Base-by-base conservation (phyloP, 345 rosid genomes). In the Syzygium oleosum region DNA sequence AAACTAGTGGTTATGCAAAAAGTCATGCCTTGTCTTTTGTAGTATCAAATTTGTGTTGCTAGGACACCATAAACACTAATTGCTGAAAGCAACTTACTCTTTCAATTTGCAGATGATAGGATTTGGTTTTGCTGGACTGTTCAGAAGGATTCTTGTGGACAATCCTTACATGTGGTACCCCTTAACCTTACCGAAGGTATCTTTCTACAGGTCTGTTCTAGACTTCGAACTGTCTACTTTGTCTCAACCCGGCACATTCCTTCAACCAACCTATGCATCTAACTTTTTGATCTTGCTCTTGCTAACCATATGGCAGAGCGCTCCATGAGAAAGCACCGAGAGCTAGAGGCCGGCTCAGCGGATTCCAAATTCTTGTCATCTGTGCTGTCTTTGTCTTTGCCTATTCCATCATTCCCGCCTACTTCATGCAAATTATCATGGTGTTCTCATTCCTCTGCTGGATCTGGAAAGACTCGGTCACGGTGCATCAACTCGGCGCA, bases 161-260 rank as follows among this genome's bases (percentile, higher is more conserved):
- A 91, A 92, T 52, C 94, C 93, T 11, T 91, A 92, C 91, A 92
- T 94, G 94, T 93, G 96, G 94, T 94, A 95, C 95, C 96, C 96
- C 49, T 65, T 90, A 41, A 91, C 91, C 90, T 90, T 94, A 54
- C 92, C 90, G 49, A 92, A 93, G 87, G 94, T 92, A 84, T 92
- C 95, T 68, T 90, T 93, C 73, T 92, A 91, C 87, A 87, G 91
- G 88, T 90, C 17, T 7, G 85, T 16, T 38, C 49, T 49, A n/a
- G 52, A 46, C 41, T 84, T 85, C 15, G 16, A 78, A 38, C 78
- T 52, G 51, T 2, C 49, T 19, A 85, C 31, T 8, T 85, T 41
- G 31, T 56, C 14, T 85, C 87, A 38, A 5, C 38, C 43, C 14
- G 78, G 14, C 49, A 11, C 49, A 19, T 38, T 38, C 49, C 83